phyloP scores from a whole-genome alignment of 805 yeast species.

The Candida arabinofermentans region DNA sequence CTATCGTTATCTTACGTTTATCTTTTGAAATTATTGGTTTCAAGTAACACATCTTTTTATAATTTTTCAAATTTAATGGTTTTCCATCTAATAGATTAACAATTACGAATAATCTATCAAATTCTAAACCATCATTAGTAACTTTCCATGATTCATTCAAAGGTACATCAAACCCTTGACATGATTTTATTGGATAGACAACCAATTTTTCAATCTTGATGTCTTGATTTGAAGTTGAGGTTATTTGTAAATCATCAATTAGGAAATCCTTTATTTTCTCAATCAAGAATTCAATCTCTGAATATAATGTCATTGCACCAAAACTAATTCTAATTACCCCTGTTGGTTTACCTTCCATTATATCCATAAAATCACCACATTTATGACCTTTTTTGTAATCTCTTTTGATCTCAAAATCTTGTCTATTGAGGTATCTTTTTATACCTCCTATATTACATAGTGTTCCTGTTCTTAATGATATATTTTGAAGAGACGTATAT shows the following conservation, averaged over 20 bases:
- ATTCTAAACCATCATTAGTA: slow-evolving; percentile 30
- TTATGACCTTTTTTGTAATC: slow-evolving; percentile 34
- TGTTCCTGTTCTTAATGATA: slow-evolving; percentile 39
- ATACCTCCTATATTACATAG: slow-evolving; percentile 41
- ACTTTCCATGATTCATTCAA: slow-evolving; percentile 27
- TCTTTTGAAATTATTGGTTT: slow-evolving; percentile 25
- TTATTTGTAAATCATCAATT: slow-evolving; percentile 6
- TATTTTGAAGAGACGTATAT: slow-evolving; percentile 25
- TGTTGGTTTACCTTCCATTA: slow-evolving; percentile 34
- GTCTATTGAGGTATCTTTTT: slow-evolving; percentile 22
- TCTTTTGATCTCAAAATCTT: slow-evolving; percentile 23
- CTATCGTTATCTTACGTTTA: slow-evolving; percentile 1
- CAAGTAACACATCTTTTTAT: slow-evolving; percentile 33
- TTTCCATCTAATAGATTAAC: slow-evolving; percentile 22
- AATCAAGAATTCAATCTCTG: slow-evolving; percentile 29
- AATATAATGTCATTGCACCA: slow-evolving; percentile 35
- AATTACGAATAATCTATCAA: slow-evolving; percentile 39
- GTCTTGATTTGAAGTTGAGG: neutral
- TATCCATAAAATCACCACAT: slow-evolving; percentile 41
- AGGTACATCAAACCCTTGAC: slow-evolving; percentile 32
- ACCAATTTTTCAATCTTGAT: slow-evolving; percentile 20
- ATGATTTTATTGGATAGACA: slow-evolving; percentile 42
- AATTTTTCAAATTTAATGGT: slow-evolving; percentile 32
- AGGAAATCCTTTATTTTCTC: slow-evolving; percentile 22
- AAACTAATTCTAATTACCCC: slow-evolving; percentile 40